Evolutionary conservation across 2,329 filamentous ascomycete species (phyloP), one percentile per base, ranked within the genome.

Genomic region (Cyphellophora europaea): DNA sequence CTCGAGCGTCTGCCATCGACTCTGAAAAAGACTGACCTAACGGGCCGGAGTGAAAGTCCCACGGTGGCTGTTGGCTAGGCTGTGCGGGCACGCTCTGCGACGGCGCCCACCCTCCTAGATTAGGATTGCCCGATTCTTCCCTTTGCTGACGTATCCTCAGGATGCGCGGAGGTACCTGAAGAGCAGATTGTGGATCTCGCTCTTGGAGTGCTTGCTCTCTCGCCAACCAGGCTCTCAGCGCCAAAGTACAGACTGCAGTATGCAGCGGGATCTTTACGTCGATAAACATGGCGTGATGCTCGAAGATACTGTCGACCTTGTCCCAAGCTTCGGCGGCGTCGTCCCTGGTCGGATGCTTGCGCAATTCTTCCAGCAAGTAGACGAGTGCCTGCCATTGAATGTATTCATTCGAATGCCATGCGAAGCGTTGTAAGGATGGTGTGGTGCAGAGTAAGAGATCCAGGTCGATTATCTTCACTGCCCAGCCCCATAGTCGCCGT

Each of bases 181-280:
- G n/a, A n/a, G n/a, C n/a, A n/a, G n/a, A n/a, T n/a, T n/a, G n/a
- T 16, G 10, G 14, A 5, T 30, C 15, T 16, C 18, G 14, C 30
- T 41, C 38, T 4, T 41, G 33, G 12, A 47, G 35, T 5, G 40
- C 36, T 16, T 32, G 18, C 27, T 45, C 42, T 19, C 49, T 34
- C 19, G 46, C 55, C 5, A 59, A 56, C 62, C 65, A 71, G 1
- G 65, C 61, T 36, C 60, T 63, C 2, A 68, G 41, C 2, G 59
- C 59, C 15, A 69, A 47, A 31, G 57, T 59, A 1, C 57, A 55
- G 2, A 67, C 49, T 0, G 65, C 66, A n/a, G 61, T 43, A 18
- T 65, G 57, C 6, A 69, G 49, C 1, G 62, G 57, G 19, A 53
- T 57, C 6, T 52, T 51, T 3, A 51, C 41, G n/a, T 55, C 51